Evolutionary conservation across 2,329 filamentous ascomycete genomes (phyloP), one percentile per base, ranked within the genome.

Genomic region (Cryphonectria nitschkei): DNA sequence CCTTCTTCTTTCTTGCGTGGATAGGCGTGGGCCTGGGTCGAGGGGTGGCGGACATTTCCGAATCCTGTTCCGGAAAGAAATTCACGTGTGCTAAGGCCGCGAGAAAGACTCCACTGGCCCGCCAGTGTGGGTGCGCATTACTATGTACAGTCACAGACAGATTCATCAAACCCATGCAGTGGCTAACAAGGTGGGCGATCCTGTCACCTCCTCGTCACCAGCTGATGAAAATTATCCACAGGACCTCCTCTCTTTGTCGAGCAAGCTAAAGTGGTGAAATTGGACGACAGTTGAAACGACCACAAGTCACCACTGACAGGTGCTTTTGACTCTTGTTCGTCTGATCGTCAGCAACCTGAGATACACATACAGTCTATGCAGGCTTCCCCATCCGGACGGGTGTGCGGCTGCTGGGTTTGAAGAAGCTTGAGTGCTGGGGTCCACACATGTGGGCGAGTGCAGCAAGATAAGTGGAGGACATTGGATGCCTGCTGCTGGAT

Each of bases 401-500:
- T 39, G 32, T 14, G n/a, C 29, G 50, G 64, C 13, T 58, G 54
- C 13, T 50, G 54, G 58, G 65, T 61, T 32, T 62, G 63, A 64
- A 67, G 68, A 34, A 37, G 61, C 43, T 32, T 13, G 52, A 68
- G 58, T 67, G 68, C 61, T 66, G 22, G 61, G 8, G 46, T 50
- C 7, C 39, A 60, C 58, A 63, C 58, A 67, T 41, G 22, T 19
- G 46, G 9, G 54, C 54, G 29, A 29, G 37, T 39, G 37, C 11
- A 39, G 52, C 64, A 43, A 77, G 74, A 75, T 76, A 73, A 75
- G 74, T 74, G 74, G 73, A 74, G 73, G 68, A 39, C 34, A 43
- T 56, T 60, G 8, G 52, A 64, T 29, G 58, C 32, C 46, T 56
- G 22, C 16, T 29, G n/a, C 34, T 37, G 60, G 26, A 54, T 32